Base-by-base conservation (phyloP, 2,329 filamentous ascomycete genomes). In the Xylariaceae sp. region DNA sequence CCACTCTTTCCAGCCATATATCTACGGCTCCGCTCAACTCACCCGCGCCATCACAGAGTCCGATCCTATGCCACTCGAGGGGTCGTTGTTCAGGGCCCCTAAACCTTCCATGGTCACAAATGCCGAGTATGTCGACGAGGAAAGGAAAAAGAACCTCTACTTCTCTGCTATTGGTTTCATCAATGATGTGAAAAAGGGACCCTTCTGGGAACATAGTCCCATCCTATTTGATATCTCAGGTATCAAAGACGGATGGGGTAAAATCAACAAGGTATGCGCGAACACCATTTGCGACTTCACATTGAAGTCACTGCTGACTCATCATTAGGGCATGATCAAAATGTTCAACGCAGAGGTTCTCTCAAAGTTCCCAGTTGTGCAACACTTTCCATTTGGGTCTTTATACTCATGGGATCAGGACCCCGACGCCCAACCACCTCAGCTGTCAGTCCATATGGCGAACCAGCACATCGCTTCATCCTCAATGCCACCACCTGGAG, bases 271-370 rank as follows among this genome's bases (percentile, higher is more conserved):
- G 76, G 82, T 82, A 61, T 48, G 14, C 42, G 7, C 19, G 12
- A 34, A 22, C 22, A 14, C 13, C 17, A 6, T 31, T 44, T 33
- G 1, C 16, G 14, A 2, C 16, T 38, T 44, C 17, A 18, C 2
- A 5, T 22, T 7, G 10, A 14, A 33, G 1, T 6, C 16, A 33
- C 34, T 40, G 17, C 43, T 51, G 45, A 48, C 47, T n/a, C 4
- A 36, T 13, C 1, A 6, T 3, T 36, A 88, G 86, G 94, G 94
- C 47, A 97, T 99, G 94, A 84, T 99, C 64, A 99, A 97, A 73
- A 99, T 99, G 94, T 99, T 93, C 74, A 91, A 95, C 60, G 94
- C 90, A 16, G 94, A 99, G 74, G 94, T 99, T 3, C 77, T 99
- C 13, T 90, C 89, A 38, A 99, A 99, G 70, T 97, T 97, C 66